A percentile compares a stretch with the other conserved stretches of the same genome.
These are phyloP conservation scores for Cordyceps fumosorosea DNA, from an alignment of 2,329 filamentous ascomycete species.

Conservation along the genomic window DNA sequence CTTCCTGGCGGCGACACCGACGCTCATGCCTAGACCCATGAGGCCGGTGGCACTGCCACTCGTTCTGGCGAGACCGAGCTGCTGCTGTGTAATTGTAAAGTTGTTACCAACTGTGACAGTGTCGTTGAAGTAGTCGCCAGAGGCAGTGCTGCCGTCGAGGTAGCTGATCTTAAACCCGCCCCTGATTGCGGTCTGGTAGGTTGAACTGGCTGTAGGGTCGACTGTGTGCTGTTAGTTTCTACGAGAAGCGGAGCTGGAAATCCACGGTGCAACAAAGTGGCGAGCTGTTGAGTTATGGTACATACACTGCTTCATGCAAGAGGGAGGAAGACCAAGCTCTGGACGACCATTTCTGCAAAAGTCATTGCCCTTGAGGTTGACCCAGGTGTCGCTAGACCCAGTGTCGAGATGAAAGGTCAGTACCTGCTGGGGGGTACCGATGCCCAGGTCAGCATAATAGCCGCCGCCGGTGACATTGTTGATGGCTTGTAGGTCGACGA, in stretches of 20 bases:
- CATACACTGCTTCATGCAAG: slow-evolving; percentile 37
- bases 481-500: slow-evolving; percentile 30
- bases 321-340: slow-evolving; percentile 23
- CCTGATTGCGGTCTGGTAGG: slow-evolving; percentile 36
- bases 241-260: background rate
- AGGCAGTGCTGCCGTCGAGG: slow-evolving; percentile 48
- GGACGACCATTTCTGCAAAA: slow-evolving; percentile 43
- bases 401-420: slow-evolving; percentile 54
- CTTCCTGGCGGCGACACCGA: slow-evolving; percentile 37
- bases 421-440: slow-evolving; percentile 52
- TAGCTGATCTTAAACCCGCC: slow-evolving; percentile 54
- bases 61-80: slow-evolving; percentile 47
- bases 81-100: slow-evolving; percentile 39
- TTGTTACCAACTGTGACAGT: slow-evolving; percentile 44
- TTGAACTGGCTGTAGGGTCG: slow-evolving; percentile 39
- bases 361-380: slow-evolving; percentile 49
- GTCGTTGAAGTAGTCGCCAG: slow-evolving; percentile 53
- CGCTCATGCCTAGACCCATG: slow-evolving; percentile 51
- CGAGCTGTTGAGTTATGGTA: background rate
- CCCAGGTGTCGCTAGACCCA: slow-evolving; percentile 58
- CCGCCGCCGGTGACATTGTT: slow-evolving; percentile 50
- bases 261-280: background rate
- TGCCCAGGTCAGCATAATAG: slow-evolving; percentile 50
- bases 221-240: slow-evolving; percentile 19
- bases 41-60: slow-evolving; percentile 48